phyloP scores from a whole-genome alignment of 1,284 basidiomycete genomes.

The Lentinula novae-zelandiae region DNA sequence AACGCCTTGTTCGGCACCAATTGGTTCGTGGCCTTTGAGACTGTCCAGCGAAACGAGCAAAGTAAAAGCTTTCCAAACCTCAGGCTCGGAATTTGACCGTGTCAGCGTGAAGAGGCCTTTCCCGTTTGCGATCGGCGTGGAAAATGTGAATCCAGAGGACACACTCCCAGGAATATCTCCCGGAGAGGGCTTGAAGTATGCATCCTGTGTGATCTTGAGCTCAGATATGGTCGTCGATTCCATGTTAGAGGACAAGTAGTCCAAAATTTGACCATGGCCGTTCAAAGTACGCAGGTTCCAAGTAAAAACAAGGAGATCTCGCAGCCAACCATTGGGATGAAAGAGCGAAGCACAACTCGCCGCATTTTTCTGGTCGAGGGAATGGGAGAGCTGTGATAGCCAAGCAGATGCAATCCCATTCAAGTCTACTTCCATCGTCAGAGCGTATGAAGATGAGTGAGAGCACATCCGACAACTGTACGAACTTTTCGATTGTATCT shows the following conservation, averaged over 20 bases:
- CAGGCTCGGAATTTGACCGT: constrained; percentile 6
- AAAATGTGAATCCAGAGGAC: constrained; percentile 35
- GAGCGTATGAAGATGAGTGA: no score
- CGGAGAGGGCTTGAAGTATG: constrained; percentile 18
- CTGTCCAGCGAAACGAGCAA: constrained; percentile 27
- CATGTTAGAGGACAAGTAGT: constrained; percentile 24
- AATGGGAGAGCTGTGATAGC: constrained; percentile 19
- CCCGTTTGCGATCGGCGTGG: constrained; percentile 33
- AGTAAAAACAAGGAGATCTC: constrained; percentile 32
- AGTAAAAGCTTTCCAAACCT: constrained; percentile 29
- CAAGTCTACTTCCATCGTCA: no score
- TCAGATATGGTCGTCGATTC: constrained; percentile 21
- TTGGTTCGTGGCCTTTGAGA: constrained; percentile 33
- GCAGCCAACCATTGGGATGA: constrained; percentile 30
- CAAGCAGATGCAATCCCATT: constrained; percentile 11
- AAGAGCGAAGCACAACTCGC: constrained; percentile 24
- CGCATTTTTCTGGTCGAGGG: constrained; percentile 17
- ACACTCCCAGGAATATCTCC: constrained; percentile 20
- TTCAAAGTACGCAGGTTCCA: constrained; percentile 32
- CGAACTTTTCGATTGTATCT: no score
- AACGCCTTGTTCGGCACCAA: constrained; percentile 24
- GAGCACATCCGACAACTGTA: no score
- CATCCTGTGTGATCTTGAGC: constrained; percentile 24
- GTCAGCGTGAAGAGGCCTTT: constrained; percentile 35
- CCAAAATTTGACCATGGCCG: constrained; percentile 25